A percentile compares a stretch with the other conserved stretches of the same genome.
Conservation (phyloP, 177 flowering plant species). For the Telopea speciosissima region DNA sequence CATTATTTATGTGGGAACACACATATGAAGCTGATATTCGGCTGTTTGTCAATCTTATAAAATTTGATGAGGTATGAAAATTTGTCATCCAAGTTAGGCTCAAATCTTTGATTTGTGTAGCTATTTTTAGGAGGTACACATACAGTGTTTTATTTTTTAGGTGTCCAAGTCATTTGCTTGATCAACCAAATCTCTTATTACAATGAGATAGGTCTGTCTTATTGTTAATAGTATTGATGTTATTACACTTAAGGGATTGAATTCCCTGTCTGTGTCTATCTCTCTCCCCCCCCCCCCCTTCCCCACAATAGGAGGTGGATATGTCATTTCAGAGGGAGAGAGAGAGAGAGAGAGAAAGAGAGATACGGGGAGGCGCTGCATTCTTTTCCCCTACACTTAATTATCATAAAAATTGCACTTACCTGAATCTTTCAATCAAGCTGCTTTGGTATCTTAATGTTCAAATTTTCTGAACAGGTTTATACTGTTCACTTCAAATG, state of each 20-base stretch:
- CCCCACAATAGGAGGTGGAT: too few species aligned
- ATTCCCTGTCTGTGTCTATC: too few species aligned
- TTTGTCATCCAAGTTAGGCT: not conserved
- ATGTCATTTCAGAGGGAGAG: too few species aligned
- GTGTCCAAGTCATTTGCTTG: not conserved
- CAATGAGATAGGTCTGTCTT: not conserved
- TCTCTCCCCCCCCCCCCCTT: too few species aligned
- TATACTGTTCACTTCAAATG: conserved; percentile 97
- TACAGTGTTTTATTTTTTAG: not conserved
- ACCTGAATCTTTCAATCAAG: too few species aligned
- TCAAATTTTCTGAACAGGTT: conserved; percentile 14
- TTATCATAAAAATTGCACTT: too few species aligned
- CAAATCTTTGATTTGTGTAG: not conserved
- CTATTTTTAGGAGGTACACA: not conserved
- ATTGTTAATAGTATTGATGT: not conserved
- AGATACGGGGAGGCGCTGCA: too few species aligned
- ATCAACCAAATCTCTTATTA: not conserved
- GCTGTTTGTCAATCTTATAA: conserved; percentile 80
- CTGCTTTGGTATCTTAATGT: too few species aligned
- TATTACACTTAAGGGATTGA: too few species aligned
- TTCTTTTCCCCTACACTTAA: too few species aligned
- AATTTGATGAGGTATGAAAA: conserved; percentile 84
- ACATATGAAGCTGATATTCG: conserved; percentile 83
- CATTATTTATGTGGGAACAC: conserved; percentile 72
- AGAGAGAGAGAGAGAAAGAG: too few species aligned